phyloP scores from a whole-genome alignment of 2,329 filamentous ascomycete species.

The Juglanconis sp. region DNA sequence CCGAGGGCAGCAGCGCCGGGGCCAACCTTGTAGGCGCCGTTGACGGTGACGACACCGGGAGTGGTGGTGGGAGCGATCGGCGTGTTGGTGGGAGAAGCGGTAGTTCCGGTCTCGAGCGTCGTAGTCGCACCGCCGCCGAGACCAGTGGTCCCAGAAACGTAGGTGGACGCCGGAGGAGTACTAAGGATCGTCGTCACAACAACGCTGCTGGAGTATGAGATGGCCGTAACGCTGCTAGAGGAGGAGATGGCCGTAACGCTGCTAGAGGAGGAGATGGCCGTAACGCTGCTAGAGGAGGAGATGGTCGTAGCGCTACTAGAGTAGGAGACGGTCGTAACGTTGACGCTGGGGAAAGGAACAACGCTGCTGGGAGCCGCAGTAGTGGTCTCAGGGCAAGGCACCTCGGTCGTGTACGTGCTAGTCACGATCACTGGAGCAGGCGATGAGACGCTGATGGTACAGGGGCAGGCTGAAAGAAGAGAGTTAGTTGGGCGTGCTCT shows the following conservation, averaged over 20 bases:
- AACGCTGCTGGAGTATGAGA: conserved; percentile 5
- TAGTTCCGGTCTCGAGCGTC: background rate
- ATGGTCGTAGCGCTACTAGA: conserved; percentile 15
- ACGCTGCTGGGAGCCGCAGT: conserved; percentile 12
- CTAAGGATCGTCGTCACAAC: conserved; percentile 19
- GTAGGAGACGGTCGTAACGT: conserved; percentile 9
- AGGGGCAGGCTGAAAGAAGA: conserved; percentile 41
- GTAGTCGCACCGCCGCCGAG: conserved; percentile 5
- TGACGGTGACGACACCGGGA: conserved; percentile 29
- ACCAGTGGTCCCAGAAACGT: conserved; percentile 18
- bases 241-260: conserved; percentile 3
- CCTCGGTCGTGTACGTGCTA: conserved; percentile 19
- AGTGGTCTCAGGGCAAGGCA: conserved; percentile 14
- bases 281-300: conserved; percentile 2
- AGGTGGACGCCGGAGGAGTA: conserved; percentile 20
- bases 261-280: conserved; percentile 3
- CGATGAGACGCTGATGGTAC: conserved; percentile 36
- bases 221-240: background rate
- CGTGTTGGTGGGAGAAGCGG: conserved; percentile 23
- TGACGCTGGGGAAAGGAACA: conserved; percentile 11
- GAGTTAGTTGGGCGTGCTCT: conserved; percentile 23
- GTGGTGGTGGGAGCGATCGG: conserved; percentile 26
- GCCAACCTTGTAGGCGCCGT: conserved; percentile 34
- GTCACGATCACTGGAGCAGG: conserved; percentile 30
- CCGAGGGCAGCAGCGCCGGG: conserved; percentile 34